Percentiles rank a stretch among this genome's conserved stretches.
Conservation (phyloP, 1,284 basidiomycete species). For the Schizophyllum amplum region DNA sequence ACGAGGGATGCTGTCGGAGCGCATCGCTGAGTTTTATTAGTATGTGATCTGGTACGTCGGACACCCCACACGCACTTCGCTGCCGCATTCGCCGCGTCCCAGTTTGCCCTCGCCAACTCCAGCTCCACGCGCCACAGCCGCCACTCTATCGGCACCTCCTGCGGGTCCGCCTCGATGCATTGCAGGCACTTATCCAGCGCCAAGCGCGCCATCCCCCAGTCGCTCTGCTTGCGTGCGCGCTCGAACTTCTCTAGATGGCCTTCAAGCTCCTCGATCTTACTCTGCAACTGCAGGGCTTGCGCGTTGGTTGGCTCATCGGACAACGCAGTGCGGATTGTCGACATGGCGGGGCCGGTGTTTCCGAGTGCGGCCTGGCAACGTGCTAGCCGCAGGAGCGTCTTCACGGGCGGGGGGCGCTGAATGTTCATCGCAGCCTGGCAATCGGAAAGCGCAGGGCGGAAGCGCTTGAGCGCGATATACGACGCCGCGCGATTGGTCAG, state of each 20-base stretch:
- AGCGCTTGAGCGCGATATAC: constrained; percentile 75
- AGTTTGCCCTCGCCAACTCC: constrained; percentile 60
- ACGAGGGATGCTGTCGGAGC: constrained; percentile 61
- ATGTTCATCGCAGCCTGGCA: constrained; percentile 68
- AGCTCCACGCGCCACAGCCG: constrained; percentile 72
- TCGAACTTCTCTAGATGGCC: constrained; percentile 60
- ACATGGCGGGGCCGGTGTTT: constrained; percentile 52
- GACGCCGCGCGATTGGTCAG: constrained; percentile 83
- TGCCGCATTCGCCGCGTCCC: constrained; percentile 61
- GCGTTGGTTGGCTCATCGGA: constrained; percentile 48
- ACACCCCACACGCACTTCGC: constrained; percentile 49
- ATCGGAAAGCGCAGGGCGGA: constrained; percentile 66
- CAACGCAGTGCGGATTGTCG: constrained; percentile 50
- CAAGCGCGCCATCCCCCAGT: constrained; percentile 64
- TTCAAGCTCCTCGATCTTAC: constrained; percentile 53
- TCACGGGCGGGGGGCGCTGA: constrained; percentile 48
- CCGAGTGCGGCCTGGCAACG: constrained; percentile 77
- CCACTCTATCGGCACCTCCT: constrained; percentile 71
- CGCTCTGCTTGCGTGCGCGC: constrained; percentile 45
- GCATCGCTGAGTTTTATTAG: constrained; percentile 47
- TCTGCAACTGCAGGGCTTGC: constrained; percentile 49
- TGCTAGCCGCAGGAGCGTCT: constrained; percentile 73
- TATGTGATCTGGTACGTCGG: constrained; percentile 1
- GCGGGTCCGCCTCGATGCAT: constrained; percentile 64
- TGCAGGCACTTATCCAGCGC: constrained; percentile 67